Base-by-base conservation (phyloP, 2,329 filamentous ascomycete species). In the Talaromyces sp. region DNA sequence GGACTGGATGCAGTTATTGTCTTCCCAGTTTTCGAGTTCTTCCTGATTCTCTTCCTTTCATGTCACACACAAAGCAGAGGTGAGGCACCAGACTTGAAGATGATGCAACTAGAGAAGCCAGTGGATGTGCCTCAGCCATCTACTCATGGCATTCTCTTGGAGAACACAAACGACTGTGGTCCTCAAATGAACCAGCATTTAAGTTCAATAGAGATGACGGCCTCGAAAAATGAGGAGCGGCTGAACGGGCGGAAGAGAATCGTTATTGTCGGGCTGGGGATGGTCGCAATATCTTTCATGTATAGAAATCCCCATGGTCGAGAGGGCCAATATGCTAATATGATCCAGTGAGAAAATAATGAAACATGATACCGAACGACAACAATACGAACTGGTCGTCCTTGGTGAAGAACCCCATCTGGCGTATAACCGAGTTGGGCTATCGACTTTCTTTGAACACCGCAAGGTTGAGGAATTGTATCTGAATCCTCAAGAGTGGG, bases 251-350 rank as follows among this genome's bases (percentile, higher is more conserved):
- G 72, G 42, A 91, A 90, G 74, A 87, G 83, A 70, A 78, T 96
- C 40, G 91, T 96, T 2, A 87, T 96, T 96, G 44, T 62, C 16
- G 92, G 92, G 9, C 77, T 96, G 76, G 92, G 92, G 2, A 97
- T 97, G 93, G 92, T 96, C 52, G 91, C 89, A 44, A 89, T 95
- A 67, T 88, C 90, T 50, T 94, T 96, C 73, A 91, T 96, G 90
- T 94, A 78, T 82, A 89, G 81, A 36, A 8, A 28, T 23, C 18
- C 16, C 52, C 23, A 18, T n/a, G 30, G 7, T 4, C n/a, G 16
- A 50, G 28, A 33, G 10, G n/a, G 28, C 28, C 57, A 51, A 14
- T 50, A 34, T 33, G 44, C 44, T 54, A n/a, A 40, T 12, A 58
- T 58, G 27, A 10, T 68, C 65, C 68, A 96, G 92, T 69, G 92